Evolutionary conservation across 2,329 filamentous ascomycete genomes (phyloP).

Genomic region (Cryphonectria parasitica): DNA sequence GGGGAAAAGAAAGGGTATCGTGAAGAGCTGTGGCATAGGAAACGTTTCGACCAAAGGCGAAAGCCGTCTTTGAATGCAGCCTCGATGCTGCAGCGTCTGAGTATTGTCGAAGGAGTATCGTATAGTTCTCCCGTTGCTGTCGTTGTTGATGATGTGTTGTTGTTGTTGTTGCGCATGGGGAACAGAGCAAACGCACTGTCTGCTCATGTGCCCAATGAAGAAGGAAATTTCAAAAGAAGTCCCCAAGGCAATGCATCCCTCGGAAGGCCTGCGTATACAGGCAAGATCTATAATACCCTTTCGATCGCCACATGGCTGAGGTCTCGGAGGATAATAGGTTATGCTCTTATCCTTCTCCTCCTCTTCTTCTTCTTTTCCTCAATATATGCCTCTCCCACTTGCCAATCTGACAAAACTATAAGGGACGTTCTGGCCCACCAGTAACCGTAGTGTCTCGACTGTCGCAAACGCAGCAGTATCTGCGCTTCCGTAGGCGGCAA

Average conservation of each 20-base stretch:
- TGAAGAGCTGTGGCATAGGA: background rate
- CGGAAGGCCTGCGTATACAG: background rate
- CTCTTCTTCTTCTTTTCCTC: slow-evolving; percentile 27
- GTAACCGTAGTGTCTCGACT: slow-evolving; percentile 75
- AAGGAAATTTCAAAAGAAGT: too few relatives aligned
- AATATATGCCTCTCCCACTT: slow-evolving; percentile 55
- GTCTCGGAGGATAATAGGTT: too few relatives aligned
- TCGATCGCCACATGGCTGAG: background rate
- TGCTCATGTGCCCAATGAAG: background rate
- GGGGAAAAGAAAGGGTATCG: background rate
- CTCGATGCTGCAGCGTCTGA: background rate
- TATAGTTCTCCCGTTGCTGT: background rate
- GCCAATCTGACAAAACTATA: slow-evolving; percentile 86
- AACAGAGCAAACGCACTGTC: background rate
- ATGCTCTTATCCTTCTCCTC: too few relatives aligned
- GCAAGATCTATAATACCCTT: background rate
- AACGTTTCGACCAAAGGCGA: background rate
- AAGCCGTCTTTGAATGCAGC: background rate
- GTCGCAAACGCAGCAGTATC: slow-evolving; percentile 85
- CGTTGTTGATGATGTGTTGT: background rate
- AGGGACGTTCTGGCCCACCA: slow-evolving; percentile 85
- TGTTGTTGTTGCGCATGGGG: too few relatives aligned
- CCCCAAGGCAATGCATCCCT: background rate
- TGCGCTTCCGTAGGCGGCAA: slow-evolving; percentile 77
- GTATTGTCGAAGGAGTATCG: background rate